A percentile compares a stretch with the other conserved stretches of the same genome.
Evolutionary conservation across 2,329 filamentous ascomycete species (phyloP).

Genomic region (Ploettnerulaceae sp.): DNA sequence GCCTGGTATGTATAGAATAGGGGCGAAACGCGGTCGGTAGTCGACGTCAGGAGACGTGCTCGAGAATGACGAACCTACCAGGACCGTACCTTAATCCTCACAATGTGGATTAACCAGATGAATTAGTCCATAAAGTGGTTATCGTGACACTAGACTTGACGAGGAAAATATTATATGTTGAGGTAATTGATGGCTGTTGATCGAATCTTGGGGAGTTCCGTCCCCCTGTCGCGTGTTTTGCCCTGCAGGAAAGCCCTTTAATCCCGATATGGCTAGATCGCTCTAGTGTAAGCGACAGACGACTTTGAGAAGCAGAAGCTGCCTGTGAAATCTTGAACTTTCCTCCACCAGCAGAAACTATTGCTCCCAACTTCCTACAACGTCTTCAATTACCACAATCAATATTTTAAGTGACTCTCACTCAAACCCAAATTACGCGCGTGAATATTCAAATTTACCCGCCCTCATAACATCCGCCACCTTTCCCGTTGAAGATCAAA

Average conservation of each 20-base stretch:
- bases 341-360: neutral
- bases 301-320: neutral
- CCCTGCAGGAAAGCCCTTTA: neutral
- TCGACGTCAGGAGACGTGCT: neutral
- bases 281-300: neutral
- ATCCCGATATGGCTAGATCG: neutral
- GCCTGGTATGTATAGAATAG: neutral
- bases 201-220: too few species aligned
- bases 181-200: too few species aligned
- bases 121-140: too few species aligned
- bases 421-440: conserved; percentile 1
- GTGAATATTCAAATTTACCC: neutral
- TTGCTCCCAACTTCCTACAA: neutral
- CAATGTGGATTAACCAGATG: too few species aligned
- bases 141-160: too few species aligned
- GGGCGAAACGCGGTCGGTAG: conserved; percentile 6
- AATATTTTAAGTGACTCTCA: conserved; percentile 5
- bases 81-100: neutral
- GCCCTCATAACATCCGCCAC: neutral
- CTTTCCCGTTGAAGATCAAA: neutral
- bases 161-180: too few species aligned
- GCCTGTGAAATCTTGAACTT: conserved; percentile 3
- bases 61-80: neutral
- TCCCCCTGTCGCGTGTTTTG: too few species aligned
- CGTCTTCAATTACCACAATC: conserved; percentile 3